Conservation (phyloP, 1,139 yeast species). For the Debaryomyces subglobosus region DNA sequence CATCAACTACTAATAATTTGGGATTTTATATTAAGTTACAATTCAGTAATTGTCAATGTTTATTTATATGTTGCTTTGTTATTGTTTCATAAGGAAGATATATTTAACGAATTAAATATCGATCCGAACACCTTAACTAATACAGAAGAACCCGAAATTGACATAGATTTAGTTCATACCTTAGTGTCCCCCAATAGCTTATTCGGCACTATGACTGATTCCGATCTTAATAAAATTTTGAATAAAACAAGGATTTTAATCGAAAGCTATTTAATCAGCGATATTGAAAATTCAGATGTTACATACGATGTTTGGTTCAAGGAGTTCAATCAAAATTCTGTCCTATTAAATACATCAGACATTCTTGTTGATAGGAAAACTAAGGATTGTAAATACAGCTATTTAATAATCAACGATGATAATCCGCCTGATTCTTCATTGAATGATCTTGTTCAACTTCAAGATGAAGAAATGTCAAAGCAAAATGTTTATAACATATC, state of each 20-base stretch:
- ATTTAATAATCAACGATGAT: slow-evolving; percentile 7
- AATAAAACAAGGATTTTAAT: slow-evolving; percentile 34
- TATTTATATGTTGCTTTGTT: slow-evolving; percentile 63
- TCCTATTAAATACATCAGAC: slow-evolving; percentile 27
- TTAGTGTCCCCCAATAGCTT: slow-evolving; percentile 37
- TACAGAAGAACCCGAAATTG: slow-evolving; percentile 23
- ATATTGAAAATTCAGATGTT: slow-evolving; percentile 24
- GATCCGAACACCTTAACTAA: slow-evolving; percentile 16
- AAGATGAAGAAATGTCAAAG: slow-evolving; percentile 35
- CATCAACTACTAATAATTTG: slow-evolving; percentile 59
- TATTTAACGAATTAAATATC: slow-evolving; percentile 33
- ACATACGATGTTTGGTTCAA: slow-evolving; percentile 43
- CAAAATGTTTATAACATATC: slow-evolving; percentile 27
- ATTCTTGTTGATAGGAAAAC: slow-evolving; percentile 9
- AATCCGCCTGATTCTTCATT: slow-evolving; percentile 10
- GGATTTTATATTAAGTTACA: slow-evolving; percentile 61
- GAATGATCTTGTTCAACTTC: slow-evolving; percentile 23
- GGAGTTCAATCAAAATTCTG: slow-evolving; percentile 31
- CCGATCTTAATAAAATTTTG: slow-evolving; percentile 40
- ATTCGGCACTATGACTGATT: slow-evolving; percentile 32
- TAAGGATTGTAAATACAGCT: slow-evolving; percentile 10
- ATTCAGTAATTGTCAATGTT: slow-evolving; percentile 44
- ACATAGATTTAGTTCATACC: slow-evolving; percentile 50
- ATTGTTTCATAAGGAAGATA: slow-evolving; percentile 39
- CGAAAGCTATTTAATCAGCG: slow-evolving; percentile 29